Evolutionary conservation across 208 protist species (phyloP).

Genomic region (Leishmania tropica): DNA sequence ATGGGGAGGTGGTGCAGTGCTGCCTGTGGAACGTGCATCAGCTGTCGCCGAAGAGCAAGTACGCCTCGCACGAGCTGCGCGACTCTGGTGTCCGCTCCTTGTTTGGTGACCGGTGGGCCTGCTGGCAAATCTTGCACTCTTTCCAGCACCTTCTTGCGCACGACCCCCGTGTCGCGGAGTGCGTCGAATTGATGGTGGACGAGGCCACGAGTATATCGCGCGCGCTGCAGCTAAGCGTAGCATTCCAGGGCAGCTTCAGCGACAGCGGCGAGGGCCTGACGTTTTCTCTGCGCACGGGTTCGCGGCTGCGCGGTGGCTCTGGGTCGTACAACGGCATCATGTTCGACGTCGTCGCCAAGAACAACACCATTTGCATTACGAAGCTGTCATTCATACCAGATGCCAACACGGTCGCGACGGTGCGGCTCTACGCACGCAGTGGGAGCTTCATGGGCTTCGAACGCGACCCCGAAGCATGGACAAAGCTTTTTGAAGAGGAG

Average conservation of each 20-base stretch:
- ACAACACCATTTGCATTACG: slow-evolving; percentile 63
- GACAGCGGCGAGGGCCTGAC: slow-evolving; percentile 51
- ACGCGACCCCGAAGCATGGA: slow-evolving; percentile 48
- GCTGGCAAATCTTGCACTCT: slow-evolving; percentile 41
- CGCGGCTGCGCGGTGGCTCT: slow-evolving; percentile 52
- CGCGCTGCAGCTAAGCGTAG: slow-evolving; percentile 51
- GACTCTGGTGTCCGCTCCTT: slow-evolving; percentile 42
- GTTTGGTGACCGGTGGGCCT: slow-evolving; percentile 70
- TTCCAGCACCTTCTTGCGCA: slow-evolving; percentile 25
- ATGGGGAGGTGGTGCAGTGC: slow-evolving; percentile 51
- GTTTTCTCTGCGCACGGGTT: slow-evolving; percentile 61
- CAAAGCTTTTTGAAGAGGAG: slow-evolving; percentile 55
- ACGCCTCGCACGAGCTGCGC: slow-evolving; percentile 53
- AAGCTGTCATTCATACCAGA: slow-evolving; percentile 84
- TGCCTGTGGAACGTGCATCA: slow-evolving; percentile 60
- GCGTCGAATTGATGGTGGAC: slow-evolving; percentile 36
- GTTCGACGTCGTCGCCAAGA: slow-evolving; percentile 89
- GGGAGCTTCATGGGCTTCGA: slow-evolving; percentile 83
- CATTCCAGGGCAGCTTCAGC: slow-evolving; percentile 50
- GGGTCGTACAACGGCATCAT: slow-evolving; percentile 92
- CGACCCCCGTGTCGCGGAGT: slow-evolving; percentile 35
- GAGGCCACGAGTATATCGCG: slow-evolving; percentile 49
- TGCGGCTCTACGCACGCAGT: slow-evolving; percentile 69
- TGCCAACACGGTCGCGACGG: slow-evolving; percentile 57
- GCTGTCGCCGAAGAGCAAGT: slow-evolving; percentile 42